These are phyloP conservation scores for Phaeosphaeria sp. DNA, from an alignment of 2,329 filamentous ascomycete species.

Conservation along the genomic window DNA sequence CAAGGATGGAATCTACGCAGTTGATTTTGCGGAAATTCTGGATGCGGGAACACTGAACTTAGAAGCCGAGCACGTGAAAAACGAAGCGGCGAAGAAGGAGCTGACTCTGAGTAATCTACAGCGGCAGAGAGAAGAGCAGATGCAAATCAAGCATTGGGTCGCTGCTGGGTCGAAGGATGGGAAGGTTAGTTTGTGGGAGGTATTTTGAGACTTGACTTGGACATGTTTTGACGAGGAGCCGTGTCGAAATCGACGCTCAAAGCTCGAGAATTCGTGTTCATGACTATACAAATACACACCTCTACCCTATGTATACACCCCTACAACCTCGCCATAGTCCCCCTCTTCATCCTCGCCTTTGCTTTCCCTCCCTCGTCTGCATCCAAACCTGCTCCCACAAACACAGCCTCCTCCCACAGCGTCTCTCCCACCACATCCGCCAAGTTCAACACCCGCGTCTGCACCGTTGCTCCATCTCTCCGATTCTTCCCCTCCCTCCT, in stretches of 20 bases:
- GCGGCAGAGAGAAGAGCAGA: constrained; percentile 56
- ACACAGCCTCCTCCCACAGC: constrained; percentile 63
- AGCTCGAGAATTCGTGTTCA: no score
- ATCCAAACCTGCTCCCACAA: constrained; percentile 12
- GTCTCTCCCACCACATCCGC: constrained; percentile 74
- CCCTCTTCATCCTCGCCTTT: constrained; percentile 39
- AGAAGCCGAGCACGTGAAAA: neutral
- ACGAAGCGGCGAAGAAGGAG: neutral
- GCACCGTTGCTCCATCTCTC: constrained; percentile 89
- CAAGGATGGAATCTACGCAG: constrained; percentile 81
- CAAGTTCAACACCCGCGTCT: constrained; percentile 77
- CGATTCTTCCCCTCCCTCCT: constrained; percentile 94
- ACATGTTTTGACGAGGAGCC: no score
- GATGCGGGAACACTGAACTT: constrained; percentile 9
- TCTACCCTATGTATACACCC: neutral
- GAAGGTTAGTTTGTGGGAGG: constrained; percentile 93
- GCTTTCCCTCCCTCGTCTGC: constrained; percentile 17
- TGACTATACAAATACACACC: neutral
- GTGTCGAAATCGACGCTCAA: no score
- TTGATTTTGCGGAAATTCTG: constrained; percentile 68
- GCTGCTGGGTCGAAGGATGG: constrained; percentile 93
- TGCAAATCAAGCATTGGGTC: constrained; percentile 81
- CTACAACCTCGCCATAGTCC: constrained; percentile 42
- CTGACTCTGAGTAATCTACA: constrained; percentile 26
- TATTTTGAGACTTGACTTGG: constrained; percentile 62